phyloP scores from a whole-genome alignment of 208 protist genomes.

The Ichthyophonus hoferi region DNA sequence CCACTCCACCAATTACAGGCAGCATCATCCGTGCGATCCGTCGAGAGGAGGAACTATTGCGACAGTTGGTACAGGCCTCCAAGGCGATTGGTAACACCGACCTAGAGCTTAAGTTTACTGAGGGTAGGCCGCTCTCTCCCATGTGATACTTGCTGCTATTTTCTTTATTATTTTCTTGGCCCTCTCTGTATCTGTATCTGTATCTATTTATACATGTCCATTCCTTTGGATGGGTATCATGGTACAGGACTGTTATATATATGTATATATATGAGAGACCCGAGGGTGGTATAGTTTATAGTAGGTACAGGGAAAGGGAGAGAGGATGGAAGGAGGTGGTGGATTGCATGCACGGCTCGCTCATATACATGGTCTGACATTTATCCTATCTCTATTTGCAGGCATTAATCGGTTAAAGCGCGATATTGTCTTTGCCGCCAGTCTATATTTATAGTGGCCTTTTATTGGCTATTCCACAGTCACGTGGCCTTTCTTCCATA shows the following conservation, averaged over 20 bases:
- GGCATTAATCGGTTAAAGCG: slow-evolving; percentile 88
- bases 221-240: neutral
- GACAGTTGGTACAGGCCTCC: slow-evolving; percentile 91
- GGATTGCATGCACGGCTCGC: neutral
- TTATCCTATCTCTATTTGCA: neutral
- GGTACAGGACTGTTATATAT: too few species aligned
- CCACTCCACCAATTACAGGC: slow-evolving; percentile 57
- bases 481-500: too few species aligned
- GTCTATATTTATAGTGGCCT: slow-evolving; percentile 91
- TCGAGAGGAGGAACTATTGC: slow-evolving; percentile 93
- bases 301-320: neutral
- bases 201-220: neutral
- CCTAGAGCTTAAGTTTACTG: slow-evolving; percentile 94
- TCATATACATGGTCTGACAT: neutral
- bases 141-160: neutral
- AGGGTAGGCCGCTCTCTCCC: slow-evolving; percentile 58
- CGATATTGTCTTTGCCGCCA: slow-evolving; percentile 99
- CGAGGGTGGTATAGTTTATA: neutral
- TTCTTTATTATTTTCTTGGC: neutral
- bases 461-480: too few species aligned
- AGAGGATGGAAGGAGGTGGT: neutral
- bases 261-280: neutral
- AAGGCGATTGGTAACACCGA: slow-evolving; percentile 96
- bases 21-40: slow-evolving; percentile 88
- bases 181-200: neutral